Evolutionary conservation across 768 basidiomycete genomes (phyloP).

Genomic region (Hericium coralloides): DNA sequence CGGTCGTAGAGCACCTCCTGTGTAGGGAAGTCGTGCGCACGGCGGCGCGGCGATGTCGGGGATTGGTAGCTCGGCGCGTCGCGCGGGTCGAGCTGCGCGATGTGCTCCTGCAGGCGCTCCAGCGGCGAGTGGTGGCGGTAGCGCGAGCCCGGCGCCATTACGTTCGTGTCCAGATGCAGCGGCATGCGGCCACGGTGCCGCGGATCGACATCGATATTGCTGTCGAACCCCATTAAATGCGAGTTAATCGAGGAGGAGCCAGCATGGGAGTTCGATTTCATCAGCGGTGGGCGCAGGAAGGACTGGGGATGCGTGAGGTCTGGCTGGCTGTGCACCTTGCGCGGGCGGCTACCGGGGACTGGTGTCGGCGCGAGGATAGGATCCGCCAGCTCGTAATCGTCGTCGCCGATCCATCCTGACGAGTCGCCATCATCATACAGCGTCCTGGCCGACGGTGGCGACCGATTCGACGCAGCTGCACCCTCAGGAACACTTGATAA

Average conservation of each 20-base stretch:
- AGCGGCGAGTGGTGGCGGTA: neutral
- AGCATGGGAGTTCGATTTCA: neutral
- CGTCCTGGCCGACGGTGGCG: neutral
- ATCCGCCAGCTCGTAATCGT: neutral
- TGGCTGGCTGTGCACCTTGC: constrained; percentile 5
- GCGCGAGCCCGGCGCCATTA: neutral
- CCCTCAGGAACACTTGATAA: neutral
- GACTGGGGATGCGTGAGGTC: neutral
- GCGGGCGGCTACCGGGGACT: neutral
- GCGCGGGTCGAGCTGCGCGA: neutral
- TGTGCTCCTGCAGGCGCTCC: neutral
- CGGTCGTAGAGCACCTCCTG: neutral
- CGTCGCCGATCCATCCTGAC: neutral
- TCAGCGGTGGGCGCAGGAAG: neutral
- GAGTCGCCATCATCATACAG: neutral
- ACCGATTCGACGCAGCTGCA: neutral
- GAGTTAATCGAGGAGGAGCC: neutral
- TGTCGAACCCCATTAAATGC: neutral
- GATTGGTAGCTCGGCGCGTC: neutral
- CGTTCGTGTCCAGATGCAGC: neutral
- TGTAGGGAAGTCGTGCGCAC: neutral
- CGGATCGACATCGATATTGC: neutral
- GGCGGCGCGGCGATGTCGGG: neutral
- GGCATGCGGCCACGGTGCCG: neutral
- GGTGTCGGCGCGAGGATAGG: neutral